phyloP scores from a whole-genome alignment of 257 asterid species.

The Lavandula angustifolia region DNA sequence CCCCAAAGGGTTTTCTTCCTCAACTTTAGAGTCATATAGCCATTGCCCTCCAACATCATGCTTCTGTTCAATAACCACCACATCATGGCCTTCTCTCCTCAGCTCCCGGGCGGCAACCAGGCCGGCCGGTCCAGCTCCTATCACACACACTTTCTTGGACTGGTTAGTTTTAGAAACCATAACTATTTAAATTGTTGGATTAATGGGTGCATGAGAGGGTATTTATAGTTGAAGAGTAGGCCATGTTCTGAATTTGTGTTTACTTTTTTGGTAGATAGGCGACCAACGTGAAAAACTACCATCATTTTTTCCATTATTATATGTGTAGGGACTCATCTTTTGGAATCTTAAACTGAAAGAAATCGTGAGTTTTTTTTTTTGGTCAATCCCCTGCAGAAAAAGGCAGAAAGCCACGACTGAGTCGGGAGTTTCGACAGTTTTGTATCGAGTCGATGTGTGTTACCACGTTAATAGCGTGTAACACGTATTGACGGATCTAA shows the following conservation, averaged over 20 bases:
- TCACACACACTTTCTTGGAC: constrained; percentile 64
- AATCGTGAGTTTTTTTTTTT: neutral
- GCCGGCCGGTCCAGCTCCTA: constrained; percentile 87
- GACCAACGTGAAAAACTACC: constrained; percentile 30
- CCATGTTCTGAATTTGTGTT: constrained; percentile 20
- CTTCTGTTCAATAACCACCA: constrained; percentile 77
- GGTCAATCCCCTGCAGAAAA: too few species aligned
- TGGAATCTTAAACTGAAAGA: constrained; percentile 36
- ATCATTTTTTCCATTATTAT: constrained; percentile 18
- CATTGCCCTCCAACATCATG: constrained; percentile 92
- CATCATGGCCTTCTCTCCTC: constrained; percentile 68
- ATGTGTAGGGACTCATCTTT: constrained; percentile 19
- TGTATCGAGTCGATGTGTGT: too few species aligned
- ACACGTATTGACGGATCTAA: too few species aligned
- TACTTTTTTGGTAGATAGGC: constrained; percentile 37
- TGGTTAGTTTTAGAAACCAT: constrained; percentile 46
- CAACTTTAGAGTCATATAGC: constrained; percentile 66
- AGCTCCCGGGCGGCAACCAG: constrained; percentile 87
- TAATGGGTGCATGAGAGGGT: constrained; percentile 29
- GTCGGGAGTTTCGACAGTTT: too few species aligned
- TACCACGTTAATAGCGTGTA: too few species aligned
- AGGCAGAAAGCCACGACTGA: too few species aligned
- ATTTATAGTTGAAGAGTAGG: constrained; percentile 34
- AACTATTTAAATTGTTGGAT: neutral
- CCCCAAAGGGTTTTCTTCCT: constrained; percentile 57